Conservation (phyloP, 352 stramenopile species). For the Blastocystis sp. region DNA sequence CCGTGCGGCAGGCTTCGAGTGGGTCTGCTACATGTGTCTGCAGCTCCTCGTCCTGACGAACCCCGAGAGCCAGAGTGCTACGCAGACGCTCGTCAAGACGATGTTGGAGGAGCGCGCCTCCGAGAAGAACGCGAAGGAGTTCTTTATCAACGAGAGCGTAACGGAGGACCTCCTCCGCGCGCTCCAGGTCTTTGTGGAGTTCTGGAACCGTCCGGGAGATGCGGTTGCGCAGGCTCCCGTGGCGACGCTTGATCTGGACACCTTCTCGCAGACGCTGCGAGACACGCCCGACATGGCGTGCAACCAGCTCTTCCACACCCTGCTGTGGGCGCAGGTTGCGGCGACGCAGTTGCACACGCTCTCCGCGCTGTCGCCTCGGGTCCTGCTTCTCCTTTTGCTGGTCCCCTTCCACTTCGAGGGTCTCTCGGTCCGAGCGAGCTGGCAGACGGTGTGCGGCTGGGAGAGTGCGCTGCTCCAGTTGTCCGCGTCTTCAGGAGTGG, state of each 20-base stretch:
- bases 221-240: no score
- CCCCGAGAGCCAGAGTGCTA: background rate
- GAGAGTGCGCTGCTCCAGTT: background rate
- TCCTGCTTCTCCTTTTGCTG: background rate
- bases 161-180: background rate
- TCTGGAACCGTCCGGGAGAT: no score
- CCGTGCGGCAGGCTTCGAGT: background rate
- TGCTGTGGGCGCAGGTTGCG: background rate
- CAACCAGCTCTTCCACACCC: background rate
- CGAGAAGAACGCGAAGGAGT: background rate
- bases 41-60: conserved; percentile 14
- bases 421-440: background rate
- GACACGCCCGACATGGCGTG: background rate
- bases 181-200: background rate
- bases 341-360: background rate
- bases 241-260: background rate
- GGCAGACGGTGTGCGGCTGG: background rate
- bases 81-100: background rate
- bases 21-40: background rate
- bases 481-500: no score
- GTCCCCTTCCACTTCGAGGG: background rate
- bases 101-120: background rate
- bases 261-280: background rate
- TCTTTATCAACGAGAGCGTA: background rate
- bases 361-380: background rate